Evolutionary conservation across 139 green algal species (phyloP).

Genomic region (Nannochloris sp.): DNA sequence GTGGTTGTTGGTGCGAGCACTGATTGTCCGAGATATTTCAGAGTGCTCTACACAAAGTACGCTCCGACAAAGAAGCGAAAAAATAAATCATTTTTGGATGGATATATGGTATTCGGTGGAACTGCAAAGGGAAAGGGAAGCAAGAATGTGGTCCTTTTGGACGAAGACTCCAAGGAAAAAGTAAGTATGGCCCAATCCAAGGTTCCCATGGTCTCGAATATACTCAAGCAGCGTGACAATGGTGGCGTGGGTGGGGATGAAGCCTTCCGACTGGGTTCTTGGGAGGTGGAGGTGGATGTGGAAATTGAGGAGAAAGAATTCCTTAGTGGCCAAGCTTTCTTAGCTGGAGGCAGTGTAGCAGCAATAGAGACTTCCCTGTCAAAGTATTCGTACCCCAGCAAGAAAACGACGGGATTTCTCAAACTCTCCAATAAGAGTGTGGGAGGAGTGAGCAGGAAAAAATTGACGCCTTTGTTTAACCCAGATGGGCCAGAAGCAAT

Average conservation of each 20-base stretch:
- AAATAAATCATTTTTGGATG: slow-evolving; percentile 42
- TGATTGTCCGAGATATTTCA: slow-evolving; percentile 9
- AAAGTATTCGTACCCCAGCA: background rate
- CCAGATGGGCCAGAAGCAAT: slow-evolving; percentile 34
- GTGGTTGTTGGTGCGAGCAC: background rate
- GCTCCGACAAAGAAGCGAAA: slow-evolving; percentile 27
- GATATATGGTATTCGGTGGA: slow-evolving; percentile 25
- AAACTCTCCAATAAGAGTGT: slow-evolving; percentile 6
- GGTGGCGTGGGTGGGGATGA: background rate
- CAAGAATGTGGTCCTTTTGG: slow-evolving; percentile 35
- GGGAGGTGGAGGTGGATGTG: slow-evolving; percentile 47
- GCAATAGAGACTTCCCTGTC: background rate
- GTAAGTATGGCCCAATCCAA: slow-evolving; percentile 26
- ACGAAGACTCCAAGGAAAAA: slow-evolving; percentile 14
- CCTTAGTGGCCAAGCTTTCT: slow-evolving; percentile 10
- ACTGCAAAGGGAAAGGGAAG: slow-evolving; percentile 6
- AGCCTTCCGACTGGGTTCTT: slow-evolving; percentile 28
- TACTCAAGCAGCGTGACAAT: background rate
- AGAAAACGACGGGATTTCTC: slow-evolving; percentile 9
- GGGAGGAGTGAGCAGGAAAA: background rate
- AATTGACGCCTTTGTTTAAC: slow-evolving; percentile 36
- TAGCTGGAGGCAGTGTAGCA: background rate
- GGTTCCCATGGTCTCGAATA: slow-evolving; percentile 20
- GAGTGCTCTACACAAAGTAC: slow-evolving; percentile 27
- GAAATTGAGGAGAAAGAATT: slow-evolving; percentile 31